A percentile compares a stretch with the other conserved stretches of the same genome.
These are phyloP conservation scores for Linnemannia schmuckeri DNA, from an alignment of 192 early-diverging fungal species.

Conservation along the genomic window DNA sequence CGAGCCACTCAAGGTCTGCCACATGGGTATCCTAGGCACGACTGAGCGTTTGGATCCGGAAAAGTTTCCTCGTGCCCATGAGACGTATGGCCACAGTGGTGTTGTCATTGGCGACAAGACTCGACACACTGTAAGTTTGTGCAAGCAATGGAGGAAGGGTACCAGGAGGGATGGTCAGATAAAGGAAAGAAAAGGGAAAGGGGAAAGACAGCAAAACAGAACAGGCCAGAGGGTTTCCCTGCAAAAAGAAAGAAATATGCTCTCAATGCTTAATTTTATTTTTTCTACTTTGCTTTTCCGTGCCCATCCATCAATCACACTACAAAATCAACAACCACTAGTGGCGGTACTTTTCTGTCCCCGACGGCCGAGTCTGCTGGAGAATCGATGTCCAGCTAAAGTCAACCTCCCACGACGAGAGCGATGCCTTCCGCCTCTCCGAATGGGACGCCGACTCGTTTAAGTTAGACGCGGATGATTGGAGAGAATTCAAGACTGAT, in stretches of 20 bases:
- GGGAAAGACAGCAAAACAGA: background rate
- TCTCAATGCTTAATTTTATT: slow-evolving; percentile 19
- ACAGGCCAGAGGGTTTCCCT: too few relatives aligned
- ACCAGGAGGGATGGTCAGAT: too few relatives aligned
- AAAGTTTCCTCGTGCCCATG: background rate
- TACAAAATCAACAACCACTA: background rate
- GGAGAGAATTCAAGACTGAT: slow-evolving; percentile 2
- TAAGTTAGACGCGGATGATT: background rate
- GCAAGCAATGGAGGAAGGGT: background rate
- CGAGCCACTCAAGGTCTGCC: slow-evolving; percentile 9
- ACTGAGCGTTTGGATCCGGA: slow-evolving; percentile 15
- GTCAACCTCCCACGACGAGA: slow-evolving; percentile 13
- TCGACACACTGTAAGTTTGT: slow-evolving; percentile 14
- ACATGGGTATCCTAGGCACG: slow-evolving; percentile 25
- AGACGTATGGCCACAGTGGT: background rate
- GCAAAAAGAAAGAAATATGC: background rate
- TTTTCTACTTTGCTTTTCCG: background rate
- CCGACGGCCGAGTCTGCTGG: slow-evolving; percentile 21
- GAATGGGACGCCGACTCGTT: slow-evolving; percentile 22
- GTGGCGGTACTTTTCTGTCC: slow-evolving; percentile 24
- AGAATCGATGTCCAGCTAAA: slow-evolving; percentile 24
- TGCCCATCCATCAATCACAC: background rate
- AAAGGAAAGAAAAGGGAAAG: background rate
- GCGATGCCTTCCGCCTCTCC: slow-evolving; percentile 20
- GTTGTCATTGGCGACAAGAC: slow-evolving; percentile 6